These are phyloP conservation scores for Zygosaccharomyces pseudorouxii DNA, from an alignment of 805 yeast genomes.

Conservation along the genomic window DNA sequence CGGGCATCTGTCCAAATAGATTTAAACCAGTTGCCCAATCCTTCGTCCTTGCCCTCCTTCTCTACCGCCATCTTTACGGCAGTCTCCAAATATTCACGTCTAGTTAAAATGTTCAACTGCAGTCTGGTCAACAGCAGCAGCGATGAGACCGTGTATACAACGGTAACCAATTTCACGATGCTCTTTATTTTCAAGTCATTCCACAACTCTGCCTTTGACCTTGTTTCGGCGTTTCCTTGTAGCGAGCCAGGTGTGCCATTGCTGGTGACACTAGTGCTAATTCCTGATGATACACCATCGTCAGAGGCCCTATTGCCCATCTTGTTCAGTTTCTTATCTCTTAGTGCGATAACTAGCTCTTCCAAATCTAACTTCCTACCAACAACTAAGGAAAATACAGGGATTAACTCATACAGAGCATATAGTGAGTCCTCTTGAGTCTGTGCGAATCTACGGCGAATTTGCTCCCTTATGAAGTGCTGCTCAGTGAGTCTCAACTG, in stretches of 20 bases:
- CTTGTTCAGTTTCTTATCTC: conserved; percentile 21
- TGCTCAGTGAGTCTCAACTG: conserved; percentile 53
- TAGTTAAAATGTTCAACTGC: conserved; percentile 83
- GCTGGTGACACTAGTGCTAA: conserved; percentile 18
- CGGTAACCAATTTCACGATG: conserved; percentile 64
- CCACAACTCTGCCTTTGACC: conserved; percentile 73
- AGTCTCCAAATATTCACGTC: conserved; percentile 76
- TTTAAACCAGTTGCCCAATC: conserved; percentile 2
- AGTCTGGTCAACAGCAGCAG: conserved; percentile 74
- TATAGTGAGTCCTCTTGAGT: conserved; percentile 86
- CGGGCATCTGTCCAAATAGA: conserved; percentile 27
- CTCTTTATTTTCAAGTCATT: conserved; percentile 70
- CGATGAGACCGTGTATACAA: conserved; percentile 63
- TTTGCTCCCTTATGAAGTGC: conserved; percentile 58
- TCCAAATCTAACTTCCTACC: conserved; percentile 27
- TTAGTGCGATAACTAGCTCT: conserved; percentile 24
- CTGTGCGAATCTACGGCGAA: conserved; percentile 79
- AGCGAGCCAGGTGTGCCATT: conserved; percentile 11
- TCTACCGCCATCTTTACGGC: conserved; percentile 60
- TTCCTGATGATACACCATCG: conserved; percentile 22
- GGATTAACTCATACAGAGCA: conserved; percentile 77
- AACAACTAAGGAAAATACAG: conserved; percentile 53
- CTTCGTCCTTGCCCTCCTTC: conserved; percentile 15
- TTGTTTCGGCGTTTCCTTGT: conserved; percentile 18
- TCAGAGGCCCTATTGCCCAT: conserved; percentile 4